phyloP scores from a whole-genome alignment of 768 basidiomycete genomes.

The Pulveroboletus ravenelii region DNA sequence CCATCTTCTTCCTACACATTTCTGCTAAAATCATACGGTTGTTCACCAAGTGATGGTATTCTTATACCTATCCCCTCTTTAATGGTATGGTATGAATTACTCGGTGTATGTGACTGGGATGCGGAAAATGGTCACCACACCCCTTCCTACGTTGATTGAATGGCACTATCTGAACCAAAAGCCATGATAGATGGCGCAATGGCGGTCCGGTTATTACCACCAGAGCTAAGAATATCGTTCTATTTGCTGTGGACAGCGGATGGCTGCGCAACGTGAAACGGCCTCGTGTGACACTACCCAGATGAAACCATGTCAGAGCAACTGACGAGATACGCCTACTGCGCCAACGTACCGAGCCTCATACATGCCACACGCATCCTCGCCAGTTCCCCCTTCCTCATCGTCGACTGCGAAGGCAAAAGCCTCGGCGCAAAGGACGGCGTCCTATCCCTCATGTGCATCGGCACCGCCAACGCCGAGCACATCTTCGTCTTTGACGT shows the following conservation, averaged over 20 bases:
- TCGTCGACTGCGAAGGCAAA: slow-evolving; percentile 40
- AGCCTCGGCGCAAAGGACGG: slow-evolving; percentile 31
- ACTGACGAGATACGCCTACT: slow-evolving; percentile 19
- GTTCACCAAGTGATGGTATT: slow-evolving; percentile 67
- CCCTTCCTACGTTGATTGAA: not conserved
- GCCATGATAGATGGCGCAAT: no score
- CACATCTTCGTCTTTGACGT: slow-evolving; percentile 37
- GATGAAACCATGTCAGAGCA: slow-evolving; percentile 17
- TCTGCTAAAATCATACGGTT: slow-evolving; percentile 90
- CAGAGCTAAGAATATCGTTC: no score
- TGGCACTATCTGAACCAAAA: not conserved
- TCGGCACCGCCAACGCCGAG: slow-evolving; percentile 29
- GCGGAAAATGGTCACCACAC: no score
- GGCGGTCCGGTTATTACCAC: no score
- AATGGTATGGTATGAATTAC: no score
- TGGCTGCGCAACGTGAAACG: no score
- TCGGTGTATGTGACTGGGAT: no score
- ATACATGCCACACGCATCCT: slow-evolving; percentile 18
- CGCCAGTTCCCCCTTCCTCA: slow-evolving; percentile 21
- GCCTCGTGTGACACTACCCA: slow-evolving; percentile 12
- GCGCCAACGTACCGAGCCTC: slow-evolving; percentile 11
- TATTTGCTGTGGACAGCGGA: not conserved
- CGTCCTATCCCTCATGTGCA: slow-evolving; percentile 33
- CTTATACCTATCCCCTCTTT: not conserved
- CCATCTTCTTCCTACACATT: slow-evolving; percentile 98